Evolutionary conservation across 331 rosid species (phyloP).

Genomic region (Arachis monticola): DNA sequence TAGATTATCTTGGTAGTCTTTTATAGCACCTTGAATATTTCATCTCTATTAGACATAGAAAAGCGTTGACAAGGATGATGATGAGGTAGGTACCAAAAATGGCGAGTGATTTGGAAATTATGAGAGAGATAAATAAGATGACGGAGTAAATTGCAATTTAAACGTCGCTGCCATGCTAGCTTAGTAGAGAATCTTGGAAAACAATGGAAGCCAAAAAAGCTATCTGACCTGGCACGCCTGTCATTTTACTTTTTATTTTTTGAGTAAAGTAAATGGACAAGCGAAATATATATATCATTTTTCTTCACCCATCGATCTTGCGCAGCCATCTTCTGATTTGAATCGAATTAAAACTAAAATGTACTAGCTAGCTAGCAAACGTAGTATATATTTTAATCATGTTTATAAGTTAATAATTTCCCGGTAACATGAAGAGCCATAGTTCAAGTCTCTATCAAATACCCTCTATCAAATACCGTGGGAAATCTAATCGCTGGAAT

Average conservation of each 20-base stretch:
- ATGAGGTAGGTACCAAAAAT: not conserved
- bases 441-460: not conserved
- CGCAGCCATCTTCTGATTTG: not conserved
- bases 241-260: not conserved
- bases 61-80: not conserved
- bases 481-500: not conserved
- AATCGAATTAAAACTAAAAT: constrained; percentile 13
- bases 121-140: too few species aligned
- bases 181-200: not conserved
- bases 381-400: not conserved
- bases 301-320: not conserved
- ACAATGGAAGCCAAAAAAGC: not conserved
- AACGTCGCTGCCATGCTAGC: not conserved
- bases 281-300: too few species aligned
- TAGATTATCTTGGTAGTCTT: constrained; percentile 1
- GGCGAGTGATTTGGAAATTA: not conserved
- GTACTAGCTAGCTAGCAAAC: not conserved
- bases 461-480: not conserved
- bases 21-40: not conserved
- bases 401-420: not conserved
- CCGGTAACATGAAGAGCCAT: not conserved
- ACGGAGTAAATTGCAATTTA: not conserved
- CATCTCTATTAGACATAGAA: not conserved
- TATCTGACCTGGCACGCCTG: constrained; percentile 14
- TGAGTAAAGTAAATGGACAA: too few species aligned